These are phyloP conservation scores for Actinomortierella wolfii DNA, from an alignment of 371 early-diverging fungal genomes.

Conservation along the genomic window DNA sequence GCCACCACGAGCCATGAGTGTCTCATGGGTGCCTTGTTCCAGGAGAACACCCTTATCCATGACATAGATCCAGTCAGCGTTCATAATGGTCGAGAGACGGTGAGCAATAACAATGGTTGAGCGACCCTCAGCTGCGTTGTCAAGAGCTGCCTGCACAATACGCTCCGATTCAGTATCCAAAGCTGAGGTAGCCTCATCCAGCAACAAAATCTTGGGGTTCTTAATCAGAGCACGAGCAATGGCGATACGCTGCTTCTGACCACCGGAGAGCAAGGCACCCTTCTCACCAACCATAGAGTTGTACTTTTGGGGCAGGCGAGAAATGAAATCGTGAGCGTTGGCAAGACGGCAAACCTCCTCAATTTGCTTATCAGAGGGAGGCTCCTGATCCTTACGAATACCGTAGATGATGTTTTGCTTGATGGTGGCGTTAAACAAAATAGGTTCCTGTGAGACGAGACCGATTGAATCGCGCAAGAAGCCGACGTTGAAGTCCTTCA, in stretches of 20 bases:
- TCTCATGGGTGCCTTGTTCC: conserved; percentile 73
- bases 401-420: conserved; percentile 78
- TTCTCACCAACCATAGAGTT: conserved; percentile 83
- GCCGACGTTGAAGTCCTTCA: conserved; percentile 69
- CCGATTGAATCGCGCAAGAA: conserved; percentile 82
- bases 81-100: conserved; percentile 75
- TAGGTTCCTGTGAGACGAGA: conserved; percentile 89
- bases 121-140: conserved; percentile 68
- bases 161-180: conserved; percentile 88
- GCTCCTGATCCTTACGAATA: conserved; percentile 51
- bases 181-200: conserved; percentile 97
- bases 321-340: conserved; percentile 81
- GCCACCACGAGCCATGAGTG: conserved; percentile 56
- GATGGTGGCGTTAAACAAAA: conserved; percentile 84
- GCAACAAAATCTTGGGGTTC: conserved; percentile 80
- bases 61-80: conserved; percentile 86
- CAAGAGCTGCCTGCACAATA: conserved; percentile 85
- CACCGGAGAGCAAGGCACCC: conserved; percentile 79
- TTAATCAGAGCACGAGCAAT: conserved; percentile 90
- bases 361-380: conserved; percentile 51
- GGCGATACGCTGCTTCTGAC: conserved; percentile 85
- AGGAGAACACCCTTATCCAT: conserved; percentile 70
- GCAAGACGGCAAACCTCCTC: conserved; percentile 64
- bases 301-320: conserved; percentile 75
- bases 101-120: conserved; percentile 73